These are phyloP conservation scores for Trichophyton mentagrophytes DNA, from an alignment of 2,329 filamentous ascomycete genomes.

Conservation along the genomic window DNA sequence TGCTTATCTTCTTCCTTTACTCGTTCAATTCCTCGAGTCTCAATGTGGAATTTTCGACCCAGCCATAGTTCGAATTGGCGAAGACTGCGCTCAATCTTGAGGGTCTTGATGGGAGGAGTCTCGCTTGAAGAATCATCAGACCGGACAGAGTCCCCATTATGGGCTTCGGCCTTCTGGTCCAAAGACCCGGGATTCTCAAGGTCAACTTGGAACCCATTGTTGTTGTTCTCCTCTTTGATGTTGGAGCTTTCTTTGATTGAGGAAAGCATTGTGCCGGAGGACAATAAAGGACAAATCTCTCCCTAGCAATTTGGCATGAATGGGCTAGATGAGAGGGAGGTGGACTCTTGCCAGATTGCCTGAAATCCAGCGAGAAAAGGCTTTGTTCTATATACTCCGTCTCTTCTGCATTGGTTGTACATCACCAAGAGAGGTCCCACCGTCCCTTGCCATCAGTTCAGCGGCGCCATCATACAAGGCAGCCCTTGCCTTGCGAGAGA, in stretches of 20 bases:
- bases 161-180: background rate
- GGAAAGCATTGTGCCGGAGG: background rate
- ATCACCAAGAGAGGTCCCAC: background rate
- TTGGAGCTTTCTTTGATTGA: background rate
- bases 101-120: background rate
- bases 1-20: slow-evolving; percentile 34
- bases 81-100: slow-evolving; percentile 9
- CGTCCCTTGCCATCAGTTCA: background rate
- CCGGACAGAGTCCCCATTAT: background rate
- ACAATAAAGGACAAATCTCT: background rate
- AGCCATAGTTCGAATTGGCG: slow-evolving; percentile 27
- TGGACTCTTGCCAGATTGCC: too few species aligned
- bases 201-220: background rate
- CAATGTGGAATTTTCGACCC: slow-evolving; percentile 35
- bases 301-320: background rate
- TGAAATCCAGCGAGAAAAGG: background rate
- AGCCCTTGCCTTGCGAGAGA: background rate
- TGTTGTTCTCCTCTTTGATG: background rate
- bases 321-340: too few species aligned
- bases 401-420: background rate
- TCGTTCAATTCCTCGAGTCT: slow-evolving; percentile 37
- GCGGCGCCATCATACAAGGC: background rate
- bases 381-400: background rate
- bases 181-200: background rate
- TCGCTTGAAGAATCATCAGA: background rate